A percentile compares a stretch with the other conserved stretches of the same genome.
These are phyloP conservation scores for Metrosideros polymorpha DNA, from an alignment of 441 rosid genomes.

Conservation along the genomic window DNA sequence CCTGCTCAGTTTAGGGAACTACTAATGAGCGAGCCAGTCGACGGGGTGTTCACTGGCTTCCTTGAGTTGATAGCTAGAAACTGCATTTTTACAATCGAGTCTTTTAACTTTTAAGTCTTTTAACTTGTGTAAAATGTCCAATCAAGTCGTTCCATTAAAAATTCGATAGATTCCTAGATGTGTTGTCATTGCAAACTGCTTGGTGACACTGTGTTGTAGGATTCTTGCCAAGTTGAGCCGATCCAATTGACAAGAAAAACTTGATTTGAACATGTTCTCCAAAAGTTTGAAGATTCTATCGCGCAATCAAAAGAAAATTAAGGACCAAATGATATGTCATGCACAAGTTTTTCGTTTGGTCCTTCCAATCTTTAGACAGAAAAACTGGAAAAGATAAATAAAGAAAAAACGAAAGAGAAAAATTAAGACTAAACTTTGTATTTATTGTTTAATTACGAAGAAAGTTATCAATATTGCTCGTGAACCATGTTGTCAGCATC, in stretches of 20 bases:
- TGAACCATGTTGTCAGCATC: background rate
- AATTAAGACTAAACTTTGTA: background rate
- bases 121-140: background rate
- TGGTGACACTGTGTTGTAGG: background rate
- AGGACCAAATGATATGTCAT: background rate
- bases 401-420: background rate
- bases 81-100: background rate
- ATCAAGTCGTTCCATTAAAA: background rate
- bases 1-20: no score
- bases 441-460: background rate
- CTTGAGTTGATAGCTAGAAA: background rate
- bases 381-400: background rate
- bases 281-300: background rate
- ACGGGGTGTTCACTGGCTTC: background rate
- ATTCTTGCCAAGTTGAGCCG: background rate
- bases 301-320: background rate
- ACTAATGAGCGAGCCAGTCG: fast-evolving
- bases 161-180: background rate
- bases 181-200: background rate
- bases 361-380: background rate
- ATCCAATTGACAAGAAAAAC: background rate
- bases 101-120: background rate
- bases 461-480: background rate
- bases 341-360: background rate
- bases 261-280: background rate